phyloP scores from a whole-genome alignment of 495 filamentous ascomycete species.

The Penicillium parvum region DNA sequence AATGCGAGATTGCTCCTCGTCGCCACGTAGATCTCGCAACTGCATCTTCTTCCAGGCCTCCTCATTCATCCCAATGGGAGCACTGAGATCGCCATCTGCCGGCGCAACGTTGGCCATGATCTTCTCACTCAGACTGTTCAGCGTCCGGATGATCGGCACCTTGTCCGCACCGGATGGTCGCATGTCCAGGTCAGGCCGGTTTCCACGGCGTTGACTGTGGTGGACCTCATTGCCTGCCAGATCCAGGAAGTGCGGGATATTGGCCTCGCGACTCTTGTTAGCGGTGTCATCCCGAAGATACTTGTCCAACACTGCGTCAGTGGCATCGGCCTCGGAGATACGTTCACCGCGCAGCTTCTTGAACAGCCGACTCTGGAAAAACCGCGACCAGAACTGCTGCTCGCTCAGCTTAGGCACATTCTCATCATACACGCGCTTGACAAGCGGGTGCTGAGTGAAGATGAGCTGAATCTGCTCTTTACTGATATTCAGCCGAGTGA shows the following conservation, averaged over 20 bases:
- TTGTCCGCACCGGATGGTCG: slow-evolving; percentile 60
- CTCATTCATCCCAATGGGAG: slow-evolving; percentile 65
- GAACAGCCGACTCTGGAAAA: slow-evolving; percentile 83
- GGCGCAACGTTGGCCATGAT: slow-evolving; percentile 82
- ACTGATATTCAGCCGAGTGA: slow-evolving; percentile 75
- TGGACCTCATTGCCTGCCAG: slow-evolving; percentile 92
- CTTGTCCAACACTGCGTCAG: slow-evolving; percentile 74
- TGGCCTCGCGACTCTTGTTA: slow-evolving; percentile 48
- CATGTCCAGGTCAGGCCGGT: slow-evolving; percentile 85
- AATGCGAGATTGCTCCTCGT: slow-evolving; percentile 66
- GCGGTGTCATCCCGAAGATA: slow-evolving; percentile 68
- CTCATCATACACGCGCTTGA: slow-evolving; percentile 88
- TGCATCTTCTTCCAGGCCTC: slow-evolving; percentile 67
- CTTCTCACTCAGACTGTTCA: slow-evolving; percentile 86
- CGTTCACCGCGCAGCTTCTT: slow-evolving; percentile 91
- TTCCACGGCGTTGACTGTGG: slow-evolving; percentile 71
- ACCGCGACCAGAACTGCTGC: slow-evolving; percentile 82
- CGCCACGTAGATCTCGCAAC: slow-evolving; percentile 77
- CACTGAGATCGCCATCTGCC: slow-evolving; percentile 62
- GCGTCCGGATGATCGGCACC: slow-evolving; percentile 73
- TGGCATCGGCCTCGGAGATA: slow-evolving; percentile 65
- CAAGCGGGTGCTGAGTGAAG: slow-evolving; percentile 86
- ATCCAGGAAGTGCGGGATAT: slow-evolving; percentile 86
- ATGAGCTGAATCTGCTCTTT: slow-evolving; percentile 92
- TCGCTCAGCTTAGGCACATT: slow-evolving; percentile 80